A percentile compares a stretch with the other conserved stretches of the same genome.
Evolutionary conservation across 495 filamentous ascomycete genomes (phyloP).

Genomic region (Thozetella sp.): DNA sequence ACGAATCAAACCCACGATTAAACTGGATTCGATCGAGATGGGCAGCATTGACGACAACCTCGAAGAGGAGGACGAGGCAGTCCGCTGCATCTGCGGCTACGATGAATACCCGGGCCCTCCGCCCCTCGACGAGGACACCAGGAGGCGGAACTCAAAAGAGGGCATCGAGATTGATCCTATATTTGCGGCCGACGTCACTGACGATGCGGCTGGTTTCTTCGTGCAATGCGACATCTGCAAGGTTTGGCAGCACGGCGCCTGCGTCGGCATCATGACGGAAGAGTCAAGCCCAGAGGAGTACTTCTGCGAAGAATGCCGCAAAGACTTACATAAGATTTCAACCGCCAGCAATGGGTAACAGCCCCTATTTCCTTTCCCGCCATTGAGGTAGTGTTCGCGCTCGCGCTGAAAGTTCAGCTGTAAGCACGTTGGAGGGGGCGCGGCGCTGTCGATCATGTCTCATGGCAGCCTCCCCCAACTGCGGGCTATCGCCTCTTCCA

Average conservation of each 20-base stretch:
- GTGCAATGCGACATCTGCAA: slow-evolving; percentile 98
- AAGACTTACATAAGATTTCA: slow-evolving; percentile 84
- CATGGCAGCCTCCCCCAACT: background rate
- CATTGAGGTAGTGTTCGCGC: background rate
- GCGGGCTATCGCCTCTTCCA: slow-evolving; percentile 9
- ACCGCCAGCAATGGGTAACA: slow-evolving; percentile 85
- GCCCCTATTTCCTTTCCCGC: slow-evolving; percentile 7
- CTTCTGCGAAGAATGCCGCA: slow-evolving; percentile 93
- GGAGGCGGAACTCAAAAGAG: slow-evolving; percentile 43
- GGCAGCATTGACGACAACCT: slow-evolving; percentile 61
- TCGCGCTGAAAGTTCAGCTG: slow-evolving; percentile 25
- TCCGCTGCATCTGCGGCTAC: slow-evolving; percentile 91
- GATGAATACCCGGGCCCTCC: slow-evolving; percentile 95
- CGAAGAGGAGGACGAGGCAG: slow-evolving; percentile 89
- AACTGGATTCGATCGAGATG: slow-evolving; percentile 52
- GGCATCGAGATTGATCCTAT: slow-evolving; percentile 52
- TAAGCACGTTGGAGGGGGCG: slow-evolving; percentile 18
- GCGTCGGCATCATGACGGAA: slow-evolving; percentile 95
- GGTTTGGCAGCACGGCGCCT: slow-evolving; percentile 98
- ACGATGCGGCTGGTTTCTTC: slow-evolving; percentile 92
- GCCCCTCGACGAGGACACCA: slow-evolving; percentile 62
- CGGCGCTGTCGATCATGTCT: slow-evolving; percentile 23
- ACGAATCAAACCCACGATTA: slow-evolving; percentile 49
- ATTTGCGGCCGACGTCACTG: slow-evolving; percentile 69
- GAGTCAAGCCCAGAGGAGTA: slow-evolving; percentile 93